These are phyloP conservation scores for Microbotryomycetes sp. DNA, from an alignment of 1,284 basidiomycete genomes.

Conservation along the genomic window DNA sequence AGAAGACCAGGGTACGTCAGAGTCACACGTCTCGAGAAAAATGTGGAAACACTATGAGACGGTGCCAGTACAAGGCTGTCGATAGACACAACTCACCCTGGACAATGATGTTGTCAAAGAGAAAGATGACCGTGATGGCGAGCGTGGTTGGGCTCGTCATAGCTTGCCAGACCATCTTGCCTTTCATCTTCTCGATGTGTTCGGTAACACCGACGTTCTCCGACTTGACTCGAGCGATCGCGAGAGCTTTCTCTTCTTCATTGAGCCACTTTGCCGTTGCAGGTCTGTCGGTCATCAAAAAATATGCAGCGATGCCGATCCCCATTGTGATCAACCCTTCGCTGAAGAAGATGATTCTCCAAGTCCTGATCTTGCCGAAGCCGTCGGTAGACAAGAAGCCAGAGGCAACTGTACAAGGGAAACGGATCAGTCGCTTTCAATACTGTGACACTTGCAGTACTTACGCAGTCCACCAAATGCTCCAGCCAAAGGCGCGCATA, in stretches of 20 bases:
- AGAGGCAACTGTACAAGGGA: constrained; percentile 8
- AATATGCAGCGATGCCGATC: constrained; percentile 37
- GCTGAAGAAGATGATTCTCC: constrained; percentile 39
- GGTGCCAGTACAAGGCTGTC: no score
- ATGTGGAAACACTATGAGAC: not conserved
- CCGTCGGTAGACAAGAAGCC: constrained; percentile 21
- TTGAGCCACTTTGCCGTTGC: constrained; percentile 39
- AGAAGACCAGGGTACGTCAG: not conserved
- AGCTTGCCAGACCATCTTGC: constrained; percentile 30
- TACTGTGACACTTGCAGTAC: constrained; percentile 23
- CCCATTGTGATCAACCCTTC: constrained; percentile 42
- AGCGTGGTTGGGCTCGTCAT: constrained; percentile 31
- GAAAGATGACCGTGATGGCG: constrained; percentile 37
- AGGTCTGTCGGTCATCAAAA: constrained; percentile 40
- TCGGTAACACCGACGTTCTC: constrained; percentile 40
- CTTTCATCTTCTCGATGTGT: constrained; percentile 37
- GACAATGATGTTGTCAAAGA: constrained; percentile 43
- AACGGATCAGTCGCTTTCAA: constrained; percentile 11
- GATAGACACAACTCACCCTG: constrained; percentile 28
- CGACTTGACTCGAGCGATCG: constrained; percentile 36
- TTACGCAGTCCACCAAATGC: constrained; percentile 40
- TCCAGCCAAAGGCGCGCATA: constrained; percentile 28
- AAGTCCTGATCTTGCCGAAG: constrained; percentile 24
- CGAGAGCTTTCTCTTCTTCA: constrained; percentile 37
- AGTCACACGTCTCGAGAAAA: not conserved